Evolutionary conservation across 805 yeast genomes (phyloP).

Genomic region (Priceomyces carsonii): DNA sequence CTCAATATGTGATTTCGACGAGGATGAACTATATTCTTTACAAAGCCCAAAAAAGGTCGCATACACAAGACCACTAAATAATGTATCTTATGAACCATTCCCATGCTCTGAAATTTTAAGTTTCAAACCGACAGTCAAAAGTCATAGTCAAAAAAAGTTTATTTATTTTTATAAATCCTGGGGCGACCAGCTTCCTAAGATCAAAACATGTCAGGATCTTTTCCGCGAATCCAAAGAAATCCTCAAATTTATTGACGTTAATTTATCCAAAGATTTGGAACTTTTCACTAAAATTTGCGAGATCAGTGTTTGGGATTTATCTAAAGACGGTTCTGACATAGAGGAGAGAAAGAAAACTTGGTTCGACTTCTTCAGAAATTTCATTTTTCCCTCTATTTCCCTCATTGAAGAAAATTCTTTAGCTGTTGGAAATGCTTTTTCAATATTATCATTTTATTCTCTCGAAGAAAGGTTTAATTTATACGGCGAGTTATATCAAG

Average conservation of each 20-base stretch:
- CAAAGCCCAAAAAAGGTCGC: slow-evolving; percentile 23
- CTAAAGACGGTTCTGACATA: slow-evolving; percentile 10
- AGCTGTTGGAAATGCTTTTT: slow-evolving; percentile 59
- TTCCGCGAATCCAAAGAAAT: slow-evolving; percentile 48
- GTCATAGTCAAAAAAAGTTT: slow-evolving; percentile 23
- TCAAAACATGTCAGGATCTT: slow-evolving; percentile 44
- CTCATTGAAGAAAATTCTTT: slow-evolving; percentile 57
- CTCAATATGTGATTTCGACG: slow-evolving; percentile 18
- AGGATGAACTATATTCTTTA: slow-evolving; percentile 20
- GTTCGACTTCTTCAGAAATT: slow-evolving; percentile 65
- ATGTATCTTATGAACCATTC: slow-evolving; percentile 27
- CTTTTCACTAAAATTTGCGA: slow-evolving; percentile 62
- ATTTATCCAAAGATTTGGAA: slow-evolving; percentile 46
- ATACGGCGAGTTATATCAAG: slow-evolving; percentile 75
- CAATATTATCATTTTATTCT: slow-evolving; percentile 53
- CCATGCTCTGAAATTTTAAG: slow-evolving; percentile 19
- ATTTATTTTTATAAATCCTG: slow-evolving; percentile 52
- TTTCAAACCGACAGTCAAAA: slow-evolving; percentile 30
- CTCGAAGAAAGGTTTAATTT: slow-evolving; percentile 68
- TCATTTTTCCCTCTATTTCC: slow-evolving; percentile 62
- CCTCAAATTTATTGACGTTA: slow-evolving; percentile 56
- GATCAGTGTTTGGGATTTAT: slow-evolving; percentile 48
- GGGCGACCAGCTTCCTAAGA: slow-evolving; percentile 40
- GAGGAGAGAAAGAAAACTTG: slow-evolving; percentile 30
- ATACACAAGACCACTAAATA: slow-evolving; percentile 24